These are phyloP conservation scores for Begonia loranthoides DNA, from an alignment of 306 rosid species.

Conservation along the genomic window DNA sequence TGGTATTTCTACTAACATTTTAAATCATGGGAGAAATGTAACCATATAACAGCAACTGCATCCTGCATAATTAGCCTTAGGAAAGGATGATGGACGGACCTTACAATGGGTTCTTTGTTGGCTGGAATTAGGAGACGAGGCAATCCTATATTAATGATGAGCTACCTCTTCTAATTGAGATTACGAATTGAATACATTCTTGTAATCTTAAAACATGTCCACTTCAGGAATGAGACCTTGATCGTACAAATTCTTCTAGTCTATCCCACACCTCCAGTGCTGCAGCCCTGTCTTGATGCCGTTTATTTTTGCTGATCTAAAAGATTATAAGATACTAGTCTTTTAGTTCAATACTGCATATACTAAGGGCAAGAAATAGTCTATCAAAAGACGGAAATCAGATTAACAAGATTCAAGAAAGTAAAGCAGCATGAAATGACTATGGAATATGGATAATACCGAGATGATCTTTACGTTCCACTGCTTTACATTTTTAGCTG, in stretches of 20 bases:
- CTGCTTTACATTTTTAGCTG: slow-evolving; percentile 82
- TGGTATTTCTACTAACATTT: too few species aligned
- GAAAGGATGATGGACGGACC: too few species aligned
- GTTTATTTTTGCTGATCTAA: slow-evolving; percentile 95
- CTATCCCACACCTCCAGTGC: slow-evolving; percentile 99
- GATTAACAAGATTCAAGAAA: slow-evolving; percentile 2
- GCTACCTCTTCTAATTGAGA: neutral
- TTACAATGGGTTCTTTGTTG: too few species aligned
- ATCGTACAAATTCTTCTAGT: slow-evolving; percentile 83
- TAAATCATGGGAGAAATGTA: too few species aligned
- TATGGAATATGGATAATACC: slow-evolving; percentile 18
- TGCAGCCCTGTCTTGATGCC: slow-evolving; percentile 97
- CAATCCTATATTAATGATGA: neutral
- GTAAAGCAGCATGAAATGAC: neutral
- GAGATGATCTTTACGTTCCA: slow-evolving; percentile 98
- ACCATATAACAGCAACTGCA: too few species aligned
- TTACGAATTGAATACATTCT: neutral
- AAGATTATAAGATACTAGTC: slow-evolving; percentile 1
- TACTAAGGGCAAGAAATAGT: neutral
- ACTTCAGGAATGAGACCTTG: slow-evolving; percentile 79
- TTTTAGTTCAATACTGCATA: neutral
- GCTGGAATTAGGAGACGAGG: too few species aligned
- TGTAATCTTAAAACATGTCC: neutral
- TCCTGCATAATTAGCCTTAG: too few species aligned
- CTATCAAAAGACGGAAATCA: neutral